These are phyloP conservation scores for Myrmaecium sp. DNA, from an alignment of 2,329 filamentous ascomycete genomes.

Conservation along the genomic window DNA sequence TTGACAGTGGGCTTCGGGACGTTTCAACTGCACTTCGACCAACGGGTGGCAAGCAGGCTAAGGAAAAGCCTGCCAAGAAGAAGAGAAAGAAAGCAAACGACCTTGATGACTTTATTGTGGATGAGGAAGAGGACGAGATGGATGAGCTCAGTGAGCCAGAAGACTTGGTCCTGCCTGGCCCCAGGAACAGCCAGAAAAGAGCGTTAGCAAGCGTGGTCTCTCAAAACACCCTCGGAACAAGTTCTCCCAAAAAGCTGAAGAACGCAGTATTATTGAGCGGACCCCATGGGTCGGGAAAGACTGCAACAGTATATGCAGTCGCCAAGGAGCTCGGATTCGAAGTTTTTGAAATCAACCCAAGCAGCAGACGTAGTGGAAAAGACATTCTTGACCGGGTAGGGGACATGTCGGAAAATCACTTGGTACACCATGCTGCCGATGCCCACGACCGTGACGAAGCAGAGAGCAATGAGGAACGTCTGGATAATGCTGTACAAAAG, in stretches of 20 bases:
- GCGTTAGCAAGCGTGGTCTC: conserved; percentile 17
- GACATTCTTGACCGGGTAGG: conserved; percentile 85
- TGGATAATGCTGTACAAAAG: conserved; percentile 31
- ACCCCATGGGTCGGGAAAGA: conserved; percentile 81
- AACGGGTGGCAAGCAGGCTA: conserved; percentile 5
- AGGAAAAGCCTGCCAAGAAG: conserved; percentile 33
- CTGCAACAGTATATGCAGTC: conserved; percentile 77
- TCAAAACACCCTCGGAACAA: conserved; percentile 12
- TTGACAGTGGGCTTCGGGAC: conserved; percentile 42
- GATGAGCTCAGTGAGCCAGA: conserved; percentile 50
- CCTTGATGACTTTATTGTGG: conserved; percentile 19
- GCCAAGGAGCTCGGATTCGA: conserved; percentile 86
- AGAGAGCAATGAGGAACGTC: conserved; percentile 20
- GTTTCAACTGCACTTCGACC: conserved; percentile 4
- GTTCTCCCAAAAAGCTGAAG: conserved; percentile 32
- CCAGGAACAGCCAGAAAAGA: conserved; percentile 19
- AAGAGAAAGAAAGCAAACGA: conserved; percentile 36
- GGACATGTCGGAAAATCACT: conserved; percentile 91
- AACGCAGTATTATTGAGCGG: conserved; percentile 84
- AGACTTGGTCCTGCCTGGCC: conserved; percentile 8
- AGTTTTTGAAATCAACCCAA: conserved; percentile 84
- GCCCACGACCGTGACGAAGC: conserved; percentile 4
- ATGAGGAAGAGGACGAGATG: conserved; percentile 27
- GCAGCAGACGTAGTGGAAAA: conserved; percentile 67
- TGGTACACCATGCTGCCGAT: conserved; percentile 43